Percentiles rank a stretch among this genome's conserved stretches.
These are phyloP conservation scores for Huntiella moniliformis DNA, from an alignment of 2,329 filamentous ascomycete genomes.

Conservation along the genomic window DNA sequence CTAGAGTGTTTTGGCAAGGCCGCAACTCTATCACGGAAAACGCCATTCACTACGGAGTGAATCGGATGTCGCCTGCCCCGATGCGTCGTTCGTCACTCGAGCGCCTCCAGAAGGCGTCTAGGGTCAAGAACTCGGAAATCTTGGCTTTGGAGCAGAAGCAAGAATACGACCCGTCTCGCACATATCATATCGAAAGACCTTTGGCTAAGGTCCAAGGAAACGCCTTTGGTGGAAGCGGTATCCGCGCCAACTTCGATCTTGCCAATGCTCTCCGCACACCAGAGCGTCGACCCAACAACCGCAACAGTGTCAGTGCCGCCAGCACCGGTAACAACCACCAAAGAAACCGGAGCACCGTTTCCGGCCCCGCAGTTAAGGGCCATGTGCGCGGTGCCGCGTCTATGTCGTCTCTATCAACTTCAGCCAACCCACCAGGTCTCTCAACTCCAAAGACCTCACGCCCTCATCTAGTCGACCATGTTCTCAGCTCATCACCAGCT, in stretches of 20 bases:
- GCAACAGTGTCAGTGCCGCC: background rate
- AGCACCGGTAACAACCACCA: conserved; percentile 13
- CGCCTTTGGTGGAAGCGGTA: conserved; percentile 39
- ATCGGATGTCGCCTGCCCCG: conserved; percentile 42
- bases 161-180: conserved; percentile 69
- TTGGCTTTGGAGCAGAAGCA: conserved; percentile 81
- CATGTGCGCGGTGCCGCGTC: conserved; percentile 14
- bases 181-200: conserved; percentile 58
- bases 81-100: conserved; percentile 81
- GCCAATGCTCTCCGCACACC: conserved; percentile 16
- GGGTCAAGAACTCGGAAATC: conserved; percentile 96
- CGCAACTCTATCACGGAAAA: conserved; percentile 55
- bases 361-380: conserved; percentile 10
- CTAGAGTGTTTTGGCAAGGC: conserved; percentile 82
- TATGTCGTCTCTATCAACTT: conserved; percentile 12
- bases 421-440: background rate
- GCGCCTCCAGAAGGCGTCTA: conserved; percentile 80
- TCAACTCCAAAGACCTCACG: background rate
- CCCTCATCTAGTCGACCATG: conserved; percentile 2
- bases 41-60: conserved; percentile 40
- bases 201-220: conserved; percentile 60
- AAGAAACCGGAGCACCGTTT: conserved; percentile 30
- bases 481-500: conserved; percentile 7
- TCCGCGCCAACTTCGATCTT: conserved; percentile 26
- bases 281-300: conserved; percentile 22